These are phyloP conservation scores for Saturnispora silvae DNA, from an alignment of 805 yeast genomes.

Conservation along the genomic window DNA sequence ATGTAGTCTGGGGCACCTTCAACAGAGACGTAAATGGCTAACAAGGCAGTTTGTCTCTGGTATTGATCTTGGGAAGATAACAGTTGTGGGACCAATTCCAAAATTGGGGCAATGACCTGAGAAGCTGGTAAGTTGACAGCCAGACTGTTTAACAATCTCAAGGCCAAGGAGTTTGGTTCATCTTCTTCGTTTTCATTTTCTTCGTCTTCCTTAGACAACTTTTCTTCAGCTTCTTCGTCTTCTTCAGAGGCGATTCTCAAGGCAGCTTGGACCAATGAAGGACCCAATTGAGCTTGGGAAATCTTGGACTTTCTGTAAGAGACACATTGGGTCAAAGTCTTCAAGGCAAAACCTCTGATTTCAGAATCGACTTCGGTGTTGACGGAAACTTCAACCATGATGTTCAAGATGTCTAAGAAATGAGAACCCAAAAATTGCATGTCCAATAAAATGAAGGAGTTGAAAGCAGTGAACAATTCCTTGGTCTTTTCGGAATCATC, in stretches of 20 bases:
- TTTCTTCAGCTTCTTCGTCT: conserved; percentile 68
- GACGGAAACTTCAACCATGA: conserved; percentile 66
- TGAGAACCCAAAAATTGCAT: conserved; percentile 69
- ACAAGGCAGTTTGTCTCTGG: conserved; percentile 79
- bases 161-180: conserved; percentile 65
- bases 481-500: conserved; percentile 66
- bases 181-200: conserved; percentile 92
- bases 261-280: conserved; percentile 63
- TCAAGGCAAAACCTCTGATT: conserved; percentile 71
- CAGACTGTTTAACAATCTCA: conserved; percentile 68
- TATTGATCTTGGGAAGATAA: conserved; percentile 53
- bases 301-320: conserved; percentile 75
- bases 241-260: conserved; percentile 69
- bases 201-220: conserved; percentile 69
- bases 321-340: conserved; percentile 70
- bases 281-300: conserved; percentile 73
- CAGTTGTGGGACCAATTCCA: conserved; percentile 51
- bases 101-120: conserved; percentile 75
- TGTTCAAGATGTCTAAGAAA: conserved; percentile 54
- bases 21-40: conserved; percentile 72
- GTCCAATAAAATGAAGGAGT: conserved; percentile 67
- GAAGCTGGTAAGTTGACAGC: conserved; percentile 84
- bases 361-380: conserved; percentile 67
- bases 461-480: conserved; percentile 75
- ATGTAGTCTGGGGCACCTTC: conserved; percentile 93